Percentiles rank a stretch among this genome's conserved stretches.
phyloP scores from a whole-genome alignment of 1,139 yeast species.

The Taphrina deformans region DNA sequence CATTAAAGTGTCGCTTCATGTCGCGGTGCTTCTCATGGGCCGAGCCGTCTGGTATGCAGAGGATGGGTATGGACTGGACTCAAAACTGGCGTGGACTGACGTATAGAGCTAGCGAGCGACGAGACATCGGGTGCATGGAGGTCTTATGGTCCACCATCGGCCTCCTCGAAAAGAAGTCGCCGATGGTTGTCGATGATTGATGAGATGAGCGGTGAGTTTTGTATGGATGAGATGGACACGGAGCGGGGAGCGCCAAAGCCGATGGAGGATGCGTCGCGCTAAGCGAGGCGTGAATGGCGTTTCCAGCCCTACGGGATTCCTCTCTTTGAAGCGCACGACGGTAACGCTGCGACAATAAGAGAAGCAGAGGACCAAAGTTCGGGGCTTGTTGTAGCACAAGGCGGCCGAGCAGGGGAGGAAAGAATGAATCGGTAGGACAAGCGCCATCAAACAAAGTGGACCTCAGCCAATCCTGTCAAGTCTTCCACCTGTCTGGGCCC shows the following conservation, averaged over 20 bases:
- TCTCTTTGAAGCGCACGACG: too few species aligned
- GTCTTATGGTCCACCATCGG: background rate
- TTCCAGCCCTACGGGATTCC: background rate
- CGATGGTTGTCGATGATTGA: background rate
- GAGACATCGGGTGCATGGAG: background rate
- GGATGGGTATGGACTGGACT: too few species aligned
- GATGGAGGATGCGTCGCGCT: background rate
- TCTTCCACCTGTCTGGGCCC: too few species aligned
- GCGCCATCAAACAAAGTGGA: background rate
- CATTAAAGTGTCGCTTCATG: slow-evolving; percentile 1
- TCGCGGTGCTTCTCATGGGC: too few species aligned
- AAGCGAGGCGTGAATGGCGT: background rate
- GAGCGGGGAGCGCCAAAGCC: background rate
- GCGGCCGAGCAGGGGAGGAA: too few species aligned
- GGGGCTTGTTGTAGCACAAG: too few species aligned
- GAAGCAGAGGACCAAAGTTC: too few species aligned
- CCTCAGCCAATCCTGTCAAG: background rate
- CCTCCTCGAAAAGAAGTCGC: background rate
- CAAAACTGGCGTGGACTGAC: too few species aligned
- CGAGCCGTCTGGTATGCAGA: too few species aligned
- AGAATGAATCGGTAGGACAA: background rate
- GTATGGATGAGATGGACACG: background rate
- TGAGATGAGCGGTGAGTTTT: too few species aligned
- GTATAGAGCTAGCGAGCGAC: background rate
- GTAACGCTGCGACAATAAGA: too few species aligned